Evolutionary conservation across 139 green algal genomes (phyloP).

Genomic region (Haematococcus sp.): DNA sequence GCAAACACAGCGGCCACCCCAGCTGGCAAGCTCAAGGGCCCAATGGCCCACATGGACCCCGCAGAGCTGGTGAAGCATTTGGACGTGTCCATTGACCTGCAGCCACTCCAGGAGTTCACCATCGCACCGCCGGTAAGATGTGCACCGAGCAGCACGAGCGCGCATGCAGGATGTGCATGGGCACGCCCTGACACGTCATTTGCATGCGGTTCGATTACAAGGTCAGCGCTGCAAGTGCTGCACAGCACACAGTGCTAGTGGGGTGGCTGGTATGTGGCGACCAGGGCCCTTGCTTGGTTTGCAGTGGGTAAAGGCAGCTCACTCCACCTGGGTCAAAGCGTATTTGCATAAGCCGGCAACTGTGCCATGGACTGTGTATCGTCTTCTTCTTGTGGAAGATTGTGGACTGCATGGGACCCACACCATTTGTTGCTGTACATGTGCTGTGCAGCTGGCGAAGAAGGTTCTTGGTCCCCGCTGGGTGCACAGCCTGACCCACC

Average conservation of each 20-base stretch:
- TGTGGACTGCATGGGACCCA: neutral
- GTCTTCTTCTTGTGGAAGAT: neutral
- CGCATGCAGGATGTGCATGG: neutral
- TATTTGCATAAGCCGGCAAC: too few relatives aligned
- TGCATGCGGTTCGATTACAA: neutral
- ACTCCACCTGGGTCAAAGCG: too few relatives aligned
- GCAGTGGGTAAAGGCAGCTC: too few relatives aligned
- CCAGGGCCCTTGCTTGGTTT: too few relatives aligned
- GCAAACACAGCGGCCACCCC: neutral
- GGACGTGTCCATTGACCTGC: conserved; percentile 26
- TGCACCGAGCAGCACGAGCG: neutral
- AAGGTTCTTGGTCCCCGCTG: conserved; percentile 28
- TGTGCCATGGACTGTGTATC: neutral
- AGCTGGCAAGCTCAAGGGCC: conserved; percentile 20
- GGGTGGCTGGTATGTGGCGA: too few relatives aligned
- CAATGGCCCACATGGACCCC: conserved; percentile 32
- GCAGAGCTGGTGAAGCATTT: conserved; percentile 32
- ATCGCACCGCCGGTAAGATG: neutral
- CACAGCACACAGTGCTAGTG: too few relatives aligned
- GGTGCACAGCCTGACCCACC: conserved; percentile 13
- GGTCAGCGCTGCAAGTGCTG: too few relatives aligned
- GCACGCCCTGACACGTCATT: neutral
- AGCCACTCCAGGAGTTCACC: conserved; percentile 13
- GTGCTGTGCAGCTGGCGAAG: conserved; percentile 12
- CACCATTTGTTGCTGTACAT: neutral